A percentile compares a stretch with the other conserved stretches of the same genome.
Conservation (phyloP, 306 rosid species). For the Cucurbita pepo region DNA sequence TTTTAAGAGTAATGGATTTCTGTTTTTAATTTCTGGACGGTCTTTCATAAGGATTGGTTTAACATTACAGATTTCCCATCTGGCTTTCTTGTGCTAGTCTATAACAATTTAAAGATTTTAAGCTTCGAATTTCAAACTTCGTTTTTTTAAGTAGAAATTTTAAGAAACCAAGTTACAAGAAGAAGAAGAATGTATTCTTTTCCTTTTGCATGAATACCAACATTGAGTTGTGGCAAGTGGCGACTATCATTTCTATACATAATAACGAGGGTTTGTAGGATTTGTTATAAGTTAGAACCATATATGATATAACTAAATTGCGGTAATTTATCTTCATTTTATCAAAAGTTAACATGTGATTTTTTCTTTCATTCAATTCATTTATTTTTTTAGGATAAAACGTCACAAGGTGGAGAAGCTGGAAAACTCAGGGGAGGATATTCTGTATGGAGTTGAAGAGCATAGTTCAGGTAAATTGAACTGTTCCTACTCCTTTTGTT, state of each 20-base stretch:
- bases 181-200: neutral
- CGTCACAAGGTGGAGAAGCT: conserved; percentile 29
- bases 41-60: neutral
- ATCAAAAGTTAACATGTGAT: neutral
- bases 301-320: neutral
- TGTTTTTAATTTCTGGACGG: neutral
- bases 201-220: too few relatives aligned
- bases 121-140: neutral
- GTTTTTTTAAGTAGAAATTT: too few relatives aligned
- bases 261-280: neutral
- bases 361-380: conserved; percentile 4
- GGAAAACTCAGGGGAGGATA: conserved; percentile 27
- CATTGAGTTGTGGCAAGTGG: neutral
- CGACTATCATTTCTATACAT: neutral
- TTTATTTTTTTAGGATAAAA: conserved; percentile 28
- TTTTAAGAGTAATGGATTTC: neutral
- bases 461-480: conserved; percentile 27
- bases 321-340: neutral
- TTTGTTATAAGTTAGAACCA: neutral
- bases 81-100: neutral
- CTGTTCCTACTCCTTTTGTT: neutral
- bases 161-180: neutral
- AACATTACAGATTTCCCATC: neutral
- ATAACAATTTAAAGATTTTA: neutral
- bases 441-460: conserved; percentile 19